Evolutionary conservation across 495 filamentous ascomycete species (phyloP).

Genomic region (Aspergillus ellipticus): DNA sequence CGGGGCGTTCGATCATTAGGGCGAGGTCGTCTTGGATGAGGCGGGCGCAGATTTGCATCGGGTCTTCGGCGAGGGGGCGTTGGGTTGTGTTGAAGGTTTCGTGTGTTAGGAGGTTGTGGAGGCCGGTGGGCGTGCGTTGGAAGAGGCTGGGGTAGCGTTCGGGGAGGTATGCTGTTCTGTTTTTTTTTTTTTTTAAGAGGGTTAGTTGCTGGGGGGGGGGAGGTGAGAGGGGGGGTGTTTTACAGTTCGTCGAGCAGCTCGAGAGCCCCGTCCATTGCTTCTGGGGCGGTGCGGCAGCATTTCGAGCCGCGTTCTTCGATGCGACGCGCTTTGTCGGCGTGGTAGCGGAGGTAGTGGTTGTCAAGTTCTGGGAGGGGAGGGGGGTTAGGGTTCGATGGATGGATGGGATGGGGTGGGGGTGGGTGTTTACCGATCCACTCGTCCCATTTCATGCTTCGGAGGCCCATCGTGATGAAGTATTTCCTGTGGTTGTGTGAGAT

Average conservation of each 20-base stretch:
- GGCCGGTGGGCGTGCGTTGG: constrained; percentile 57
- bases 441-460: constrained; percentile 71
- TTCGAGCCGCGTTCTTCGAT: constrained; percentile 67
- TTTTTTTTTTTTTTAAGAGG: no score
- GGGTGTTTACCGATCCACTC: constrained; percentile 67
- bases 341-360: constrained; percentile 73
- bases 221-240: not conserved
- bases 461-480: constrained; percentile 79
- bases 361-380: constrained; percentile 76
- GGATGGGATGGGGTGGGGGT: not conserved
- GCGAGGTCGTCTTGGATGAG: constrained; percentile 84
- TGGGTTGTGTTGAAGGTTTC: constrained; percentile 69
- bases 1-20: constrained; percentile 75
- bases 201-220: no score
- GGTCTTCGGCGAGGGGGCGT: constrained; percentile 71
- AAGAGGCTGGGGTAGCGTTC: constrained; percentile 75
- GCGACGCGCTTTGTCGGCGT: constrained; percentile 67
- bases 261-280: constrained; percentile 71
- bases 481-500: constrained; percentile 29
- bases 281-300: constrained; percentile 68
- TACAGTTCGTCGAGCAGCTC: constrained; percentile 77
- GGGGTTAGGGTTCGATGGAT: no score
- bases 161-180: constrained; percentile 65
- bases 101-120: constrained; percentile 67
- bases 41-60: constrained; percentile 71